These are phyloP conservation scores for Suhomyces tanzawaensis DNA, from an alignment of 805 yeast genomes.

Conservation along the genomic window DNA sequence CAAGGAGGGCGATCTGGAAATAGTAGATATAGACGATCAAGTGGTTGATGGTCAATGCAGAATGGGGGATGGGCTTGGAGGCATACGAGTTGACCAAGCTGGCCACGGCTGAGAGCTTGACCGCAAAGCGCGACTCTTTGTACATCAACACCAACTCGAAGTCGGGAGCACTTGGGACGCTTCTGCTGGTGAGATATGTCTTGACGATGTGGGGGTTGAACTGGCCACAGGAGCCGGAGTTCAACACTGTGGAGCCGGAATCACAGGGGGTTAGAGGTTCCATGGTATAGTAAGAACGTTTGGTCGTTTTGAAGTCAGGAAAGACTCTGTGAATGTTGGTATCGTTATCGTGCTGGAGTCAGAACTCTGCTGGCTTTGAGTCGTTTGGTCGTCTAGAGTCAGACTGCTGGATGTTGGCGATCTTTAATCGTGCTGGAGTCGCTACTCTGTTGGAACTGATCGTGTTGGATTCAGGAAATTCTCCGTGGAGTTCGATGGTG, in stretches of 20 bases:
- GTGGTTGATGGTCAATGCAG: conserved; percentile 17
- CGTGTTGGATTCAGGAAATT: too few relatives aligned
- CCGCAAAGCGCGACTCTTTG: conserved; percentile 12
- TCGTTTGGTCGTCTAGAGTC: too few relatives aligned
- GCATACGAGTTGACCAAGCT: conserved; percentile 14
- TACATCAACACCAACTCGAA: conserved; percentile 8
- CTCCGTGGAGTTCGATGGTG: too few relatives aligned
- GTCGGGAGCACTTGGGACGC: neutral
- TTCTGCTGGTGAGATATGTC: conserved; percentile 9
- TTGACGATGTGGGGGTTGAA: conserved; percentile 10
- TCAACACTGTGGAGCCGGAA: conserved; percentile 16
- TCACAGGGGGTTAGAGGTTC: conserved; percentile 22
- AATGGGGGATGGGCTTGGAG: conserved; percentile 1
- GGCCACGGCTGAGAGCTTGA: conserved; percentile 15
- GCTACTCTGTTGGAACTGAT: too few relatives aligned
- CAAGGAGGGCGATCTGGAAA: conserved; percentile 10
- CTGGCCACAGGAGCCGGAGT: conserved; percentile 1
- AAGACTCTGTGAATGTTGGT: too few relatives aligned
- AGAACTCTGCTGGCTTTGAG: too few relatives aligned
- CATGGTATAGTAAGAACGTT: too few relatives aligned
- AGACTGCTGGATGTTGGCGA: too few relatives aligned
- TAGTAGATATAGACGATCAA: conserved; percentile 18
- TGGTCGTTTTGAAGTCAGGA: too few relatives aligned
- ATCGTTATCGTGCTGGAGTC: too few relatives aligned
- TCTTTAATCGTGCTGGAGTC: too few relatives aligned